Conservation (phyloP, 352 stramenopile species). For the Phytopythium boreale region DNA sequence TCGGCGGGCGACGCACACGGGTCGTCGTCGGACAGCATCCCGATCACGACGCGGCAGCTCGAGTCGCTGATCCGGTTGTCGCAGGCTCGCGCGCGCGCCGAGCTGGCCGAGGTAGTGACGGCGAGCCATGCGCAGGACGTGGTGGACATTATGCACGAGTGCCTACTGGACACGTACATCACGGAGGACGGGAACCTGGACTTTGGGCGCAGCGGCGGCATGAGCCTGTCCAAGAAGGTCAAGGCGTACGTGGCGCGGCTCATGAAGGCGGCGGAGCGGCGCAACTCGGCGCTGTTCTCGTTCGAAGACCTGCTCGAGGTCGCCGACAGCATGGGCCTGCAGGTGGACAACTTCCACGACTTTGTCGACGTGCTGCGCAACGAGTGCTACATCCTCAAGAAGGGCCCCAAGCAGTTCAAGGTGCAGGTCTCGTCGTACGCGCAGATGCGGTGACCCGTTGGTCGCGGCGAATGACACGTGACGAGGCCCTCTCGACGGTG, state of each 20-base stretch:
- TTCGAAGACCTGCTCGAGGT: slow-evolving; percentile 76
- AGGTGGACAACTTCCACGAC: slow-evolving; percentile 80
- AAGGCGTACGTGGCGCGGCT: slow-evolving; percentile 82
- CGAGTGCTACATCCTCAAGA: slow-evolving; percentile 84
- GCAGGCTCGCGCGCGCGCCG: slow-evolving; percentile 93
- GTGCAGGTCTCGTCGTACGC: slow-evolving; percentile 64
- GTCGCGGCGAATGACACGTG: no score
- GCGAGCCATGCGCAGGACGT: slow-evolving; percentile 95
- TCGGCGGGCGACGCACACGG: slow-evolving; percentile 46
- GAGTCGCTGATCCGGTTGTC: slow-evolving; percentile 92
- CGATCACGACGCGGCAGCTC: slow-evolving; percentile 96
- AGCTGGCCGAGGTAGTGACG: slow-evolving; percentile 92
- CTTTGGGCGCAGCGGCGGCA: slow-evolving; percentile 65
- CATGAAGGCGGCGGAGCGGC: slow-evolving; percentile 55
- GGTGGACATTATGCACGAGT: slow-evolving; percentile 95
- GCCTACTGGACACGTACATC: slow-evolving; percentile 87
- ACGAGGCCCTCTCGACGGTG: no score
- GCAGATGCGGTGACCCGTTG: slow-evolving; percentile 17
- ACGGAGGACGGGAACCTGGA: slow-evolving; percentile 89
- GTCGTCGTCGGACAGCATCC: slow-evolving; percentile 54
- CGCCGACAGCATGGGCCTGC: slow-evolving; percentile 63
- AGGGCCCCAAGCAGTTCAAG: slow-evolving; percentile 75
- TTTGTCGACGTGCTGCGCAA: slow-evolving; percentile 87
- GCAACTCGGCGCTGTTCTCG: slow-evolving; percentile 66
- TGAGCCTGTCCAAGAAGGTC: slow-evolving; percentile 72